These are phyloP conservation scores for Arachnopeziza araneosa DNA, from an alignment of 2,329 filamentous ascomycete genomes.

Conservation along the genomic window DNA sequence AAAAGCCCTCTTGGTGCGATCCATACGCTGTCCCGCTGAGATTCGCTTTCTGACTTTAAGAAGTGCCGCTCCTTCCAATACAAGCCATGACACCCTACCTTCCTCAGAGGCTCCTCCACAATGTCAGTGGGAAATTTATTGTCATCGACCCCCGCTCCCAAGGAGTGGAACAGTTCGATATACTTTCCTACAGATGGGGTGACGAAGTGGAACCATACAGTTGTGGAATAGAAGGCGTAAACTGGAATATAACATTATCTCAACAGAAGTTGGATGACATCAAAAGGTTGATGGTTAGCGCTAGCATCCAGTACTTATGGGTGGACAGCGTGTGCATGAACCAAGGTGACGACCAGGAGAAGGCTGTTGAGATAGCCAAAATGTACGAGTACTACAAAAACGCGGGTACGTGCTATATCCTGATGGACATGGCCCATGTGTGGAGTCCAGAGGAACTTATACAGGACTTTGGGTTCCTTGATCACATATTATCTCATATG, in stretches of 20 bases:
- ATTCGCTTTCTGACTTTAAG: neutral
- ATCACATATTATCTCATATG: conserved; percentile 24
- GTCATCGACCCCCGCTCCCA: conserved; percentile 5
- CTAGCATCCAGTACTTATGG: conserved; percentile 16
- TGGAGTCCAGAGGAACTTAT: conserved; percentile 31
- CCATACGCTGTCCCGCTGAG: neutral
- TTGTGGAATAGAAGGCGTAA: conserved; percentile 11
- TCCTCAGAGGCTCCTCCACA: conserved; percentile 28
- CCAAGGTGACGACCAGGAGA: conserved; percentile 17
- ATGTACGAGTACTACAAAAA: conserved; percentile 22
- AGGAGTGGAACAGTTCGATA: conserved; percentile 7
- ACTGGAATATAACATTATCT: conserved; percentile 8
- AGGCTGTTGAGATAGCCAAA: conserved; percentile 10
- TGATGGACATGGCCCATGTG: conserved; percentile 30
- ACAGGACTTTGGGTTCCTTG: conserved; percentile 28
- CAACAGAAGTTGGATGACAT: conserved; percentile 12
- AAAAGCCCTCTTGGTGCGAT: too few species aligned
- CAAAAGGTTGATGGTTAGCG: conserved; percentile 12
- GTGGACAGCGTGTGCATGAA: conserved; percentile 25
- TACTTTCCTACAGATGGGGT: conserved; percentile 14
- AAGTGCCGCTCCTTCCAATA: neutral
- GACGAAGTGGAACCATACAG: conserved; percentile 3
- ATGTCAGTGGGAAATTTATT: conserved; percentile 1
- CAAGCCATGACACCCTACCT: neutral
- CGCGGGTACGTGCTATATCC: conserved; percentile 22